Evolutionary conservation across 306 rosid species (phyloP).

Genomic region (Hippophae gyantsensis): DNA sequence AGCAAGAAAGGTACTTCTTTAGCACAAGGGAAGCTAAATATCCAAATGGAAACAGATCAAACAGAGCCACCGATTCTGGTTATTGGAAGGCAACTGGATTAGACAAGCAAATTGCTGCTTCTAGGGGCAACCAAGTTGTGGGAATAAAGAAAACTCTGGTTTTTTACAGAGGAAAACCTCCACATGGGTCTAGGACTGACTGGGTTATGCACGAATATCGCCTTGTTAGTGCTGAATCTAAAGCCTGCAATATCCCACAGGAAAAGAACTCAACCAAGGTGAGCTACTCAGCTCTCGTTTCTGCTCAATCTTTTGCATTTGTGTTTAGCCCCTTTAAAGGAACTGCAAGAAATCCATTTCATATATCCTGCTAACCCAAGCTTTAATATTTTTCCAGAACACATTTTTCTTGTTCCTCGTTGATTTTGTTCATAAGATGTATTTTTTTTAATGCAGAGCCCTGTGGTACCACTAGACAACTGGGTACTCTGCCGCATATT

Average conservation of each 20-base stretch:
- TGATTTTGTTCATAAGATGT: not conserved
- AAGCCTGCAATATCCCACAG: constrained; percentile 9
- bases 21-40: constrained; percentile 89
- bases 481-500: constrained; percentile 96
- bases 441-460: constrained; percentile 21
- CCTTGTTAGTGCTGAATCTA: constrained; percentile 27
- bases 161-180: constrained; percentile 84
- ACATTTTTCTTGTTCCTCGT: not conserved
- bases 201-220: constrained; percentile 99
- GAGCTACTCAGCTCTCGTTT: not conserved
- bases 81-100: constrained; percentile 97
- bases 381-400: no score
- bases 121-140: constrained; percentile 40
- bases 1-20: constrained; percentile 86
- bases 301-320: not conserved
- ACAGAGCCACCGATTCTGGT: constrained; percentile 82
- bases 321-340: not conserved
- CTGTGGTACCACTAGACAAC: constrained; percentile 32
- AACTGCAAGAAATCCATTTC: no score
- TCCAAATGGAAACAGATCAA: constrained; percentile 86
- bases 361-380: no score
- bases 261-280: constrained; percentile 27
- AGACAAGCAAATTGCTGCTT: constrained; percentile 57
- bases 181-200: constrained; percentile 80
- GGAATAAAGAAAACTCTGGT: constrained; percentile 94